These are phyloP conservation scores for Naganishia friedmannii DNA, from an alignment of 768 basidiomycete genomes.

Conservation along the genomic window DNA sequence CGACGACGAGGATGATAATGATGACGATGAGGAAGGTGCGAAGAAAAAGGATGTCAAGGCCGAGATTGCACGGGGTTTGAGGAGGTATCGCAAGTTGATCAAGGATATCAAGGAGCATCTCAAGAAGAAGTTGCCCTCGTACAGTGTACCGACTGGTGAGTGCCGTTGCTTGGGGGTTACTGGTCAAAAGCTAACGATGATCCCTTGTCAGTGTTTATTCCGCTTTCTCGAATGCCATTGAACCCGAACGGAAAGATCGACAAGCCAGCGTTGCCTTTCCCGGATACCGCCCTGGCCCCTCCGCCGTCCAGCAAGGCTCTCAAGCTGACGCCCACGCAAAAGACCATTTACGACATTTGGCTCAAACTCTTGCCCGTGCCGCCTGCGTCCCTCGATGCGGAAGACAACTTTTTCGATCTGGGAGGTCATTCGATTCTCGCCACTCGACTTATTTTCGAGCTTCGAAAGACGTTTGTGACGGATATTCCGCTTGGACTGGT, in stretches of 20 bases:
- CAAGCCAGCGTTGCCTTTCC: slow-evolving; percentile 96
- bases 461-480: slow-evolving; percentile 84
- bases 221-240: slow-evolving; percentile 88
- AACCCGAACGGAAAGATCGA: slow-evolving; percentile 99
- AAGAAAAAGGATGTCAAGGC: slow-evolving; percentile 60
- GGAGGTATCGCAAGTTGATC: slow-evolving; percentile 79
- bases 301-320: slow-evolving; percentile 55
- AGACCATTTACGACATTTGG: slow-evolving; percentile 83
- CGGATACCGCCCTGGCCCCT: slow-evolving; percentile 76
- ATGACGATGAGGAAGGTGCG: slow-evolving; percentile 57
- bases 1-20: slow-evolving; percentile 36
- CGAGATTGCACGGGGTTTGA: slow-evolving; percentile 70
- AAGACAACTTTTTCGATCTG: slow-evolving; percentile 96
- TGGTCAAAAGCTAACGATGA: neutral
- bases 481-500: slow-evolving; percentile 87
- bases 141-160: slow-evolving; percentile 86
- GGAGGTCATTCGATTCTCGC: slow-evolving; percentile 98
- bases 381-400: slow-evolving; percentile 71
- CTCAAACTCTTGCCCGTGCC: slow-evolving; percentile 71
- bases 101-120: slow-evolving; percentile 90
- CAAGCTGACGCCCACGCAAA: slow-evolving; percentile 66
- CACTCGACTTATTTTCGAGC: slow-evolving; percentile 92
- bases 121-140: slow-evolving; percentile 92
- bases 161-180: slow-evolving; percentile 25
- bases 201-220: slow-evolving; percentile 73